A percentile compares a stretch with the other conserved stretches of the same genome.
Evolutionary conservation across 352 stramenopile species (phyloP).

Genomic region (Achlya hypogyna): DNA sequence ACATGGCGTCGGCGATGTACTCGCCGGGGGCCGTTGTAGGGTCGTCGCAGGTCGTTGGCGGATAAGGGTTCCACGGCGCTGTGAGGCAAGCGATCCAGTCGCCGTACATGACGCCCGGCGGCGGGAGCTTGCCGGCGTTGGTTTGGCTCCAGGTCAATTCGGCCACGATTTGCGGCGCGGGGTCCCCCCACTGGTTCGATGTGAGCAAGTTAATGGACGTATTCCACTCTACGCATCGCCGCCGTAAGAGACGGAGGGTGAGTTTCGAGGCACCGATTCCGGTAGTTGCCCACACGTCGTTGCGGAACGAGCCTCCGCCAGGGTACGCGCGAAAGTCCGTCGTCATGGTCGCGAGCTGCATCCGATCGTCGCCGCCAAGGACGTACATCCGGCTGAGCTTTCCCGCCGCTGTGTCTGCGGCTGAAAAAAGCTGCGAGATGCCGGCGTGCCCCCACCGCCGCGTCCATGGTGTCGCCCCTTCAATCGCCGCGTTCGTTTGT

Average conservation of each 20-base stretch:
- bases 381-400: conserved; percentile 57
- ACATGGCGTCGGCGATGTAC: conserved; percentile 73
- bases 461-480: conserved; percentile 47
- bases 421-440: conserved; percentile 40
- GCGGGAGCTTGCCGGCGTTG: conserved; percentile 57
- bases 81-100: conserved; percentile 60
- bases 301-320: conserved; percentile 45
- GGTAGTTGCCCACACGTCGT: conserved; percentile 70
- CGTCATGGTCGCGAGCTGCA: conserved; percentile 39
- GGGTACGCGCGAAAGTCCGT: conserved; percentile 58
- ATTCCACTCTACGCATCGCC: conserved; percentile 36
- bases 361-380: conserved; percentile 54
- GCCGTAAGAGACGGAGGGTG: too few relatives aligned
- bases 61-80: conserved; percentile 38
- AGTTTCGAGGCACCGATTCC: conserved; percentile 28
- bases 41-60: conserved; percentile 46
- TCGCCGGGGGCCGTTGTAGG: conserved; percentile 43
- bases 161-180: conserved; percentile 52
- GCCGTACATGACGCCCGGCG: conserved; percentile 40
- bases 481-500: conserved; percentile 44
- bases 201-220: conserved; percentile 50
- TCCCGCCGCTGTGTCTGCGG: conserved; percentile 36
- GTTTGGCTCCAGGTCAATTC: conserved; percentile 64
- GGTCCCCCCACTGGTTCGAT: conserved; percentile 58
- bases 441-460: conserved; percentile 50